Percentiles rank a stretch among this genome's conserved stretches.
Conservation (phyloP, 2,329 filamentous ascomycete genomes). For the Alternaria sp. region DNA sequence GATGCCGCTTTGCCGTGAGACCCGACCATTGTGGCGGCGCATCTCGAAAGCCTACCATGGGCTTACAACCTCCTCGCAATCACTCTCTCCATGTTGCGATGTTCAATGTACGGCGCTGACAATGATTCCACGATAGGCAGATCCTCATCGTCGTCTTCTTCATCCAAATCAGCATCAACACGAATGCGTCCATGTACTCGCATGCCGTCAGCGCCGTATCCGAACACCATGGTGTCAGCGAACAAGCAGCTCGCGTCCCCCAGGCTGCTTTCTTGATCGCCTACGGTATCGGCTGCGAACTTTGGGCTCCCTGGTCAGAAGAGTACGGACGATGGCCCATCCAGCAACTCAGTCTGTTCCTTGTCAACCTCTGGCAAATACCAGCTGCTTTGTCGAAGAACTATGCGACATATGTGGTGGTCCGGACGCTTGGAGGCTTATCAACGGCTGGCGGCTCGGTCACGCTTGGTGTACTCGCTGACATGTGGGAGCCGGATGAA, state of each 20-base stretch:
- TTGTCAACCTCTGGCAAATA: constrained; percentile 63
- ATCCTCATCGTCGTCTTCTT: constrained; percentile 60
- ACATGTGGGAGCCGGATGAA: constrained; percentile 64
- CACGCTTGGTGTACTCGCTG: constrained; percentile 68
- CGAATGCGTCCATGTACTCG: constrained; percentile 60
- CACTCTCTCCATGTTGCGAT: background rate
- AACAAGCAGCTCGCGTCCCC: constrained; percentile 56
- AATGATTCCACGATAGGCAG: constrained; percentile 33
- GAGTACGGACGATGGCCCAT: constrained; percentile 61
- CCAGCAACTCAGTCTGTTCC: constrained; percentile 57
- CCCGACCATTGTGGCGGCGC: background rate
- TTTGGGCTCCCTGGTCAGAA: constrained; percentile 64
- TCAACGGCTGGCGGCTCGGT: constrained; percentile 69
- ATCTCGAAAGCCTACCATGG: background rate
- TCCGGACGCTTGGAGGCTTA: constrained; percentile 60
- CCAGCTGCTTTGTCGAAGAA: constrained; percentile 53
- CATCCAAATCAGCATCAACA: constrained; percentile 62
- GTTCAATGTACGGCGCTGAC: background rate
- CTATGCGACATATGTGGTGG: constrained; percentile 52
- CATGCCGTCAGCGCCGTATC: constrained; percentile 55
- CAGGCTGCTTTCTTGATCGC: constrained; percentile 59
- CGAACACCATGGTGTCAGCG: constrained; percentile 55
- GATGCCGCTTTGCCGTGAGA: constrained; percentile 32
- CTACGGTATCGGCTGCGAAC: constrained; percentile 57
- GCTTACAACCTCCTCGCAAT: background rate